Percentiles rank a stretch among this genome's conserved stretches.
Conservation (phyloP, 306 rosid genomes). For the Ormosia semicastrata region DNA sequence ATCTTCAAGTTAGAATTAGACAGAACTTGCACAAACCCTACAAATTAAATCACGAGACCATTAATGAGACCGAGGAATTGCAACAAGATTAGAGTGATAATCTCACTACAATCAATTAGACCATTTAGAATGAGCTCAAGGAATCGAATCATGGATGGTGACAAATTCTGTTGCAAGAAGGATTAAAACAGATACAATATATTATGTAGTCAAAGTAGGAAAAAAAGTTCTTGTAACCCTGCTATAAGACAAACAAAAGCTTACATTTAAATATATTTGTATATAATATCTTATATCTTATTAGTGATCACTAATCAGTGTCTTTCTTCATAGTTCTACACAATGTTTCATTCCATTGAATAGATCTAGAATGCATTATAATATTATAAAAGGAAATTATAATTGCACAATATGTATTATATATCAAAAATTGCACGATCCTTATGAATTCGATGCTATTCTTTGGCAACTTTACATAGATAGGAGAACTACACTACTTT, state of each 20-base stretch:
- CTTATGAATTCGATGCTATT: too few relatives aligned
- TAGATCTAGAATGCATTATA: neutral
- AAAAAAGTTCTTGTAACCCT: too few relatives aligned
- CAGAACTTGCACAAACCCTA: constrained; percentile 71
- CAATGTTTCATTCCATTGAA: constrained; percentile 14
- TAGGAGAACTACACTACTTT: too few relatives aligned
- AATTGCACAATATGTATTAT: neutral
- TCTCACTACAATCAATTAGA: neutral
- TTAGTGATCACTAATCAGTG: neutral
- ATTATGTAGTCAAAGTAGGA: too few relatives aligned
- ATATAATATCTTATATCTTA: neutral
- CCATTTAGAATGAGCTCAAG: neutral
- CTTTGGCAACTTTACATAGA: too few relatives aligned
- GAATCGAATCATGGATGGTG: neutral
- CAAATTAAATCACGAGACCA: neutral
- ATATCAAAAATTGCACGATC: constrained; percentile 38
- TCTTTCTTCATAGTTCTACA: neutral
- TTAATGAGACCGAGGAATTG: neutral
- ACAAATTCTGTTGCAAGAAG: too few relatives aligned
- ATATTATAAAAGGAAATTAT: neutral
- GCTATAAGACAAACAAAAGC: too few relatives aligned
- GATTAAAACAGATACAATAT: too few relatives aligned
- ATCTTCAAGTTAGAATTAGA: constrained; percentile 60
- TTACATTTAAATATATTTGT: neutral
- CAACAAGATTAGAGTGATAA: neutral